A percentile compares a stretch with the other conserved stretches of the same genome.
Conservation (phyloP, 2,329 filamentous ascomycete genomes). For the Phialophora verrucosa region DNA sequence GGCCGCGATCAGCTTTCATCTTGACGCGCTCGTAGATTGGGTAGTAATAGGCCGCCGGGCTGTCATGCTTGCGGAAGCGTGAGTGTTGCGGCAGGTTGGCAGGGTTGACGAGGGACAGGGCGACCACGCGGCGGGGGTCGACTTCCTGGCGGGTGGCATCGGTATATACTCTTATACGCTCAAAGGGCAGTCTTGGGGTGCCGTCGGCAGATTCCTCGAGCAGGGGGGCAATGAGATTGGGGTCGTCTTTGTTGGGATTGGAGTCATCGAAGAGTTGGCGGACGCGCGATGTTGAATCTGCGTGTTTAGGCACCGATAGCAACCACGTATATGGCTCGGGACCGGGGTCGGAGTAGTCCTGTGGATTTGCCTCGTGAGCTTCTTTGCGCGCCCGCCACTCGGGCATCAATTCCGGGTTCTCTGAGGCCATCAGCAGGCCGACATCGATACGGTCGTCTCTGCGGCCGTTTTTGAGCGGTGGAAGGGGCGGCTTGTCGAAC, state of each 20-base stretch:
- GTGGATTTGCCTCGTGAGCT: conserved; percentile 57
- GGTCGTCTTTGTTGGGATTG: conserved; percentile 60
- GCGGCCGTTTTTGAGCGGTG: conserved; percentile 48
- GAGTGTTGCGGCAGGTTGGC: conserved; percentile 39
- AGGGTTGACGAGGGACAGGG: conserved; percentile 63
- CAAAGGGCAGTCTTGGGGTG: conserved; percentile 46
- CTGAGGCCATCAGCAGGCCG: conserved; percentile 59
- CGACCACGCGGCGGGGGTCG: conserved; percentile 63
- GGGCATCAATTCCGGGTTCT: conserved; percentile 55
- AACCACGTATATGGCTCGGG: conserved; percentile 64
- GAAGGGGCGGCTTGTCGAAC: conserved; percentile 64
- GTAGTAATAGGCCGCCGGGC: conserved; percentile 65
- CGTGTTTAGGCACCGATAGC: conserved; percentile 61
- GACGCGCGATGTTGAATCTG: conserved; percentile 56
- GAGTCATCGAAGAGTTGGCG: conserved; percentile 62
- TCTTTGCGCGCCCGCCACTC: conserved; percentile 56
- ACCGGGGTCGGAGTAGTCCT: conserved; percentile 57
- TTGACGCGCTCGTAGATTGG: conserved; percentile 54
- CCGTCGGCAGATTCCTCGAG: conserved; percentile 49
- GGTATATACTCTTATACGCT: conserved; percentile 65
- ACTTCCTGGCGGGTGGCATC: conserved; percentile 61
- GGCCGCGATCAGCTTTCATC: conserved; percentile 57
- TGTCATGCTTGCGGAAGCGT: conserved; percentile 48
- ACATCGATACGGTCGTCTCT: conserved; percentile 67
- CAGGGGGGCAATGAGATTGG: conserved; percentile 53